phyloP scores from a whole-genome alignment of 257 asterid species.

The Leptodermis oblonga region DNA sequence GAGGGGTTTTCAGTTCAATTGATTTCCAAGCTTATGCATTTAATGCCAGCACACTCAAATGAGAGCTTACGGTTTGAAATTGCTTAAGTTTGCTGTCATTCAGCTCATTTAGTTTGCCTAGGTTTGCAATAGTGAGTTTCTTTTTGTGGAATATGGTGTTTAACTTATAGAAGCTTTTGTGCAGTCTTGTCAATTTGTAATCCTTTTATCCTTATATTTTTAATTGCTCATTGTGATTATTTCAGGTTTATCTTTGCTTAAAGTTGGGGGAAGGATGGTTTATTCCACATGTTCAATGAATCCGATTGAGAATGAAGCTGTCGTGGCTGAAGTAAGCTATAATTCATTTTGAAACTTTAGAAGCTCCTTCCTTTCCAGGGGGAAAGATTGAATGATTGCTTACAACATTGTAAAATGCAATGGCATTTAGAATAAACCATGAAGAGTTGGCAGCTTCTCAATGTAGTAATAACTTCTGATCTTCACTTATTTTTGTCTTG shows the following conservation, averaged over 20 bases:
- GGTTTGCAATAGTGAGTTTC: neutral
- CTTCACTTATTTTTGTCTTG: neutral
- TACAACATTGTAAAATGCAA: neutral
- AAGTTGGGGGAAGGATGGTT: constrained; percentile 95
- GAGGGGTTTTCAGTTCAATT: neutral
- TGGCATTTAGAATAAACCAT: neutral
- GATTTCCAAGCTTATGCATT: neutral
- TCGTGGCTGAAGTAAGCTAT: constrained; percentile 78
- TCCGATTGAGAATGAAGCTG: constrained; percentile 97
- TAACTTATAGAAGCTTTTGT: neutral
- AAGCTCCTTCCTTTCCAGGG: neutral
- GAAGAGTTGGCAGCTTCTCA: neutral
- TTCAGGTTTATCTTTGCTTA: constrained; percentile 86
- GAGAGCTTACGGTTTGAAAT: neutral
- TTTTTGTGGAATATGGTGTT: neutral
- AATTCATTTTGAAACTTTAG: neutral
- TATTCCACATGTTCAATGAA: constrained; percentile 99
- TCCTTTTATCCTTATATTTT: too few species aligned
- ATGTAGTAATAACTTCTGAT: neutral
- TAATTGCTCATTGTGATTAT: constrained; percentile 20
- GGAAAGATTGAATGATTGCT: neutral
- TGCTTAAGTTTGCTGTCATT: neutral
- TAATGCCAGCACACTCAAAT: too few species aligned
- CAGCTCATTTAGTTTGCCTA: neutral
- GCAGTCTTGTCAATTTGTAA: neutral